Conservation (phyloP, 306 rosid genomes). For the Styphnolobium japonicum region DNA sequence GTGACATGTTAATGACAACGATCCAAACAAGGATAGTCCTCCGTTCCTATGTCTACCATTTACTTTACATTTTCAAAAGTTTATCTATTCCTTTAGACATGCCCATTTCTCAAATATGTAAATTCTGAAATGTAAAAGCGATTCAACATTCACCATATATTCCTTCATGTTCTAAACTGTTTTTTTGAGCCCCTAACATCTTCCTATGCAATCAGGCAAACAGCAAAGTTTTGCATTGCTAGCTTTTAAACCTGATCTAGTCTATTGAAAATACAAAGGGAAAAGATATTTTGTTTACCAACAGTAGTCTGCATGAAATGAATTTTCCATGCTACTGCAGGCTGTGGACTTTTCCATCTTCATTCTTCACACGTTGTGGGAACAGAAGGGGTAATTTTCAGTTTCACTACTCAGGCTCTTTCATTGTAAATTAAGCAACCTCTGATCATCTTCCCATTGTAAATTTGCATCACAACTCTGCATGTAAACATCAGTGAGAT, state of each 20-base stretch:
- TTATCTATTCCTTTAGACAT: too few relatives aligned
- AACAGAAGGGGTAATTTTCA: neutral
- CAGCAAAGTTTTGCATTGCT: neutral
- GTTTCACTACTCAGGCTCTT: neutral
- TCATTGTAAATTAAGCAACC: neutral
- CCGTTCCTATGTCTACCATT: too few relatives aligned
- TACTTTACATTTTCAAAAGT: too few relatives aligned
- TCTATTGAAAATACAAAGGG: neutral
- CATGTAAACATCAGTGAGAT: conserved; percentile 46
- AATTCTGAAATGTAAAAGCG: too few relatives aligned
- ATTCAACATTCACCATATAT: too few relatives aligned
- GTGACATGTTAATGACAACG: neutral
- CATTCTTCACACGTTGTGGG: too few relatives aligned
- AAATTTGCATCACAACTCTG: conserved; percentile 14
- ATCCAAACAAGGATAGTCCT: too few relatives aligned
- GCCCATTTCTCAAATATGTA: too few relatives aligned
- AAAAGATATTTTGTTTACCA: neutral
- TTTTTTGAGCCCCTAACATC: too few relatives aligned
- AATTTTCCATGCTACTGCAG: neutral
- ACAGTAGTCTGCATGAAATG: neutral
- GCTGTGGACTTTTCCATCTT: too few relatives aligned
- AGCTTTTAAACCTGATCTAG: neutral
- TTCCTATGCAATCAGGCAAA: too few relatives aligned
- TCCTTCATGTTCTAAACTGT: too few relatives aligned
- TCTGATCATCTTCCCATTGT: conserved; percentile 30